Evolutionary conservation across 805 yeast species (phyloP), one percentile per base, ranked within the genome.

Genomic region (Blastobotrys americana): DNA sequence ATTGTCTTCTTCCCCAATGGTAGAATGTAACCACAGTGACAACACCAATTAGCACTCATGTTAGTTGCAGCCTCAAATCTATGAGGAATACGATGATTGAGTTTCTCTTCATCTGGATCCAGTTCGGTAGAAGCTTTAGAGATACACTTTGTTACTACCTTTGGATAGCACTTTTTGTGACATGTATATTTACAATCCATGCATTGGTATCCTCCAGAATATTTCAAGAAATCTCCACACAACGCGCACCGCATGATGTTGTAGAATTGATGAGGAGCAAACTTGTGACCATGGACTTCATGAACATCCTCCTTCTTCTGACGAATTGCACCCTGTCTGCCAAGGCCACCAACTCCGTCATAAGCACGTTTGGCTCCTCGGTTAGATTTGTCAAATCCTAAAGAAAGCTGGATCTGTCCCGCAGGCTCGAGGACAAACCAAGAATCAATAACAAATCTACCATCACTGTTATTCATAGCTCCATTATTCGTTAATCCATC

Each of bases 1-100:
- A 89, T 94, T 55, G 85, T 88, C 64, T 87, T 88, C 58, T 82
- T 78, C 43, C 97, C 96, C 83, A 96, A 82, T 15, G 98, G 97
- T 50, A 93, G 72, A 42, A 93, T 80, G 60, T 87, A 87, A 49
- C 99, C 99, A 74, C 99, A 93, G 63, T 93, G 99, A 56, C 97
- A 93, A 68, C 99, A 93, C 99, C 99, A 93, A 60, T 90, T 89
- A 2, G 99, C 94, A 56, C 96, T 94, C 66, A 88, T 81, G 59
- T 93, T 93, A 15, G 93, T 76, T 21, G 80, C 77, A n/a, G 90
- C 89, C 54, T 85, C 96, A 63, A 90, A 90, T 61, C 96, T 78
- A 63, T 93, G 99, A 28, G 98, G 98, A 55, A 93, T 93, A 53
- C 95, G 84, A 64, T 93, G 97, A 58, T 93, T 93, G 63, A 93